These are phyloP conservation scores for Leccinum incarnatum DNA, from an alignment of 768 basidiomycete species.

Conservation along the genomic window DNA sequence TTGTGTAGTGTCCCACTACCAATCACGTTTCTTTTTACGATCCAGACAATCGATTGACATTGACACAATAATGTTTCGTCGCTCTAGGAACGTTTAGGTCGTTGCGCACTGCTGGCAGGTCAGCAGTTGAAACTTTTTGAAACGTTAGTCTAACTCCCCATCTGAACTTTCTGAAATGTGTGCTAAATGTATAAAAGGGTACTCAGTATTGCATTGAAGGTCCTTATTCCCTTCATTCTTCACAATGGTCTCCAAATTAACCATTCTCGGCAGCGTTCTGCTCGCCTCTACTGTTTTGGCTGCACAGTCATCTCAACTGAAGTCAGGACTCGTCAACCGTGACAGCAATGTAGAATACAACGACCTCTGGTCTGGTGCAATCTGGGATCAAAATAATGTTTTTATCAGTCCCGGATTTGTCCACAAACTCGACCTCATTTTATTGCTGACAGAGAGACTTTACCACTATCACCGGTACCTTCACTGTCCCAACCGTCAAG, in stretches of 20 bases:
- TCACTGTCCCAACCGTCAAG: slow-evolving; percentile 5
- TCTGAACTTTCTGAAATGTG: background rate
- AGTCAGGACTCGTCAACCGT: slow-evolving; percentile 9
- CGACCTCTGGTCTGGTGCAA: slow-evolving; percentile 20
- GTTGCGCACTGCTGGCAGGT: too few relatives aligned
- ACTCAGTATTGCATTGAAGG: background rate
- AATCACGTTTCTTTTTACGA: background rate
- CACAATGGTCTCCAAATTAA: slow-evolving; percentile 19
- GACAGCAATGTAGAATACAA: slow-evolving; percentile 11
- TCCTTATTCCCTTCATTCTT: background rate
- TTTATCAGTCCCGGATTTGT: background rate
- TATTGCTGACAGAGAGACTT: slow-evolving; percentile 7
- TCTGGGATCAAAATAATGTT: slow-evolving; percentile 8
- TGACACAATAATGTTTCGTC: background rate
- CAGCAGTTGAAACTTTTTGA: background rate
- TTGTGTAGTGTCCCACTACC: background rate
- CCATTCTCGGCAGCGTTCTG: slow-evolving; percentile 16
- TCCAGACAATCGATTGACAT: background rate
- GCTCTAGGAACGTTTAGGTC: background rate
- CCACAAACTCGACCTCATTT: background rate
- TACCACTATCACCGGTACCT: slow-evolving; percentile 8
- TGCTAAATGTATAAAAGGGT: background rate
- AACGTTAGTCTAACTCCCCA: background rate
- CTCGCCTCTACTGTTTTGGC: slow-evolving; percentile 18
- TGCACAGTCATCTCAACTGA: slow-evolving; percentile 13